Base-by-base conservation (phyloP, 1,284 basidiomycete genomes). In the Fistulinella cinereoalba region DNA sequence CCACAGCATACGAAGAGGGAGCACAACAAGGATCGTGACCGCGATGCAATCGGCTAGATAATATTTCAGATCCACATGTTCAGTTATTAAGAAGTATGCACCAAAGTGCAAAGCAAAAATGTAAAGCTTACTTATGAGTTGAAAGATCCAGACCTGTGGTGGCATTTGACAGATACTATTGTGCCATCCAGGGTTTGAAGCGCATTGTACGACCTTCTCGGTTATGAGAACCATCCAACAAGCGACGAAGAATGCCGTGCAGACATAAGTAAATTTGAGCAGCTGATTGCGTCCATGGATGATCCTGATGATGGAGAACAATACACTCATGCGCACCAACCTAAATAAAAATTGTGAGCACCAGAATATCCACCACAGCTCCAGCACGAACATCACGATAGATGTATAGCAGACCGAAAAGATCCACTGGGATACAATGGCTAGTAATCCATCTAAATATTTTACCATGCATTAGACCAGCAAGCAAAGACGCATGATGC, bases 1-100 rank as follows among this genome's bases (percentile, higher is more conserved):
- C 62, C 61, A 62, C 1, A 62, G 45, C 39, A 62, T 49, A 4
- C 49, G 38, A 3, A 65, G 18, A 24, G 61, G 59, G 13, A 62
- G 31, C 0, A 33, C 18, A 3, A 62, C 48, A 9, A 64, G 51
- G 28, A 60, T 51, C 4, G 15, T 36, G 31, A 56, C 46, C 2
- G 59, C 28, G 6, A 58, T 7, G 32, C 53, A 51, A 44, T 65
- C 62, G 3, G 41, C 46, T 58, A 13, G 27, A 21, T n/a, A n/a
- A n/a, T n/a, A n/a, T n/a, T n/a, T n/a, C n/a, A n/a, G n/a, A n/a
- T n/a, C n/a, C n/a, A n/a, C n/a, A n/a, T n/a, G n/a, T n/a, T n/a
- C n/a, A n/a, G n/a, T n/a, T n/a, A n/a, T n/a, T n/a, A n/a, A n/a
- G n/a, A n/a, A 7, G 28, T 21, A 19, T 4, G 3, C 28, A 19